phyloP scores from a whole-genome alignment of 306 rosid species.

The Fragaria ananassa region DNA sequence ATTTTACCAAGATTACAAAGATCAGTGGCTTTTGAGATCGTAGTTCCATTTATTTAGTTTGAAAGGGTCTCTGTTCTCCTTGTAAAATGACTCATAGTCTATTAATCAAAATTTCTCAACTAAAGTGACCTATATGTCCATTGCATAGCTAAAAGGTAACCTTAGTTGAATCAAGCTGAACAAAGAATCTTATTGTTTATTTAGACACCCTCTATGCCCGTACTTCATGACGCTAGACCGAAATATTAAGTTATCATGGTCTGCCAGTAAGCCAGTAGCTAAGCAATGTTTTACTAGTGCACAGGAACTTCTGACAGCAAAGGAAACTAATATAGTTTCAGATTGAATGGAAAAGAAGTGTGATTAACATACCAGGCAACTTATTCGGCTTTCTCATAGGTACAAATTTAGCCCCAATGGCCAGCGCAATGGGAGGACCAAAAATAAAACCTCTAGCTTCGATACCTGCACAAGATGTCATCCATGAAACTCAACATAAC shows the following conservation, averaged over 20 bases:
- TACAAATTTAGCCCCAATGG: slow-evolving; percentile 95
- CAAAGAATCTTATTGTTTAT: background rate
- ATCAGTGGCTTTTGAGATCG: background rate
- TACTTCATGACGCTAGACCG: background rate
- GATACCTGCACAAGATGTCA: slow-evolving; percentile 47
- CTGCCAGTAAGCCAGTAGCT: background rate
- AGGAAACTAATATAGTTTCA: background rate
- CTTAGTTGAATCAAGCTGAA: background rate
- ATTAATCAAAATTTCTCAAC: background rate
- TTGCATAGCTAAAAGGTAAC: background rate
- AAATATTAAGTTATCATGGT: background rate
- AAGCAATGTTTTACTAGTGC: background rate
- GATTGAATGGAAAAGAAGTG: background rate
- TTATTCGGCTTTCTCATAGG: slow-evolving; percentile 97
- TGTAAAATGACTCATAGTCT: background rate
- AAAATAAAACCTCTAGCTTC: slow-evolving; percentile 99
- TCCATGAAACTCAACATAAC: slow-evolving; percentile 12
- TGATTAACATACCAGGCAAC: slow-evolving; percentile 69
- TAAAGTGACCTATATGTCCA: background rate
- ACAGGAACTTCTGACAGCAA: background rate
- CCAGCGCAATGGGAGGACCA: slow-evolving; percentile 98
- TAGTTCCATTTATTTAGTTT: background rate
- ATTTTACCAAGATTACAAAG: background rate
- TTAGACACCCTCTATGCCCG: background rate
- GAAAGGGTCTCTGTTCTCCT: background rate